Conservation (phyloP, 2,329 filamentous ascomycete genomes). For the Fonsecaea multimorphosa region DNA sequence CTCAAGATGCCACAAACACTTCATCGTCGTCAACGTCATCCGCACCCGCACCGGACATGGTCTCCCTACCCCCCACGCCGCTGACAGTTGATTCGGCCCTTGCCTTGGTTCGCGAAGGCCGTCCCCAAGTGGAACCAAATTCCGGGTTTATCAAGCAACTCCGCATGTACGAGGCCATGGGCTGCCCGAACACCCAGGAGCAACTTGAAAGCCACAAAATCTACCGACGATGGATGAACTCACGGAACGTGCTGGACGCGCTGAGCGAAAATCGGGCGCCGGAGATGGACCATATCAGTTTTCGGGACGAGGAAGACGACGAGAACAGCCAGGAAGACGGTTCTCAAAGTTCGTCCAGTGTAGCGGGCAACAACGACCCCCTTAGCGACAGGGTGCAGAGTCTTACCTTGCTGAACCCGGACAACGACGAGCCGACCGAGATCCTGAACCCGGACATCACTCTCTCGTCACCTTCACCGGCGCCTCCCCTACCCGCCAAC, state of each 20-base stretch:
- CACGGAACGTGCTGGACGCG: constrained; percentile 68
- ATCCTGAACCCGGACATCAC: constrained; percentile 37
- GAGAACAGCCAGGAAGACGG: constrained; percentile 36
- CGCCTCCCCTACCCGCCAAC: constrained; percentile 20
- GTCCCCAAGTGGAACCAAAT: constrained; percentile 86
- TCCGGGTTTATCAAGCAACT: constrained; percentile 89
- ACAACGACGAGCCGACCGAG: constrained; percentile 23
- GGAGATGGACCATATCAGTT: constrained; percentile 74
- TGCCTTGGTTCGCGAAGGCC: constrained; percentile 69
- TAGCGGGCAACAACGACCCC: constrained; percentile 16
- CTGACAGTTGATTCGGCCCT: constrained; percentile 60
- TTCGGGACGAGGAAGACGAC: constrained; percentile 62
- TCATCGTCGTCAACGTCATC: constrained; percentile 4
- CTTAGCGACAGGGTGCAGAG: constrained; percentile 6
- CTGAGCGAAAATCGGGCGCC: constrained; percentile 80
- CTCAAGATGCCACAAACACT: constrained; percentile 44
- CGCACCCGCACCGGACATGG: constrained; percentile 55
- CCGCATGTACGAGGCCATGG: constrained; percentile 85
- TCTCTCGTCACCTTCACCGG: constrained; percentile 17
- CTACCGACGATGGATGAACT: constrained; percentile 81
- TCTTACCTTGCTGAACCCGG: constrained; percentile 16
- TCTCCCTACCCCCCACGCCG: constrained; percentile 59
- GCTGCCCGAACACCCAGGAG: constrained; percentile 72
- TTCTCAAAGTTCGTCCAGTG: constrained; percentile 11
- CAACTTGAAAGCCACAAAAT: constrained; percentile 62